Evolutionary conservation across 73 alveolate genomes (phyloP), one percentile per base, ranked within the genome.

Genomic region (Uronychia setigera): DNA sequence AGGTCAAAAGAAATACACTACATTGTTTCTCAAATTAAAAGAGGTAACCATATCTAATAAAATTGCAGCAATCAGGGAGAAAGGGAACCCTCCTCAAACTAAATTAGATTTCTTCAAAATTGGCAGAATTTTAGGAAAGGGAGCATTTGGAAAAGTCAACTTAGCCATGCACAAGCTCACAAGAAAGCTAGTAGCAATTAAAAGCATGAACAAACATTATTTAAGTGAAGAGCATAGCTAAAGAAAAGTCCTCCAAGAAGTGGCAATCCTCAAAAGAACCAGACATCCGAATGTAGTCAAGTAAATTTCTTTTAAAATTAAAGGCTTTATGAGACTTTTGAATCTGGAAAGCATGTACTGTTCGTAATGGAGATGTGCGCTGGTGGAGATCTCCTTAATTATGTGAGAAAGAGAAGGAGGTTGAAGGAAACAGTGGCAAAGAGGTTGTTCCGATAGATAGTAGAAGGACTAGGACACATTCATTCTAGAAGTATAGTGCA

Each of bases 301-400:
- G 81, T 88, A 93, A 19, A 19, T 5, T 19, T 46, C 67, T 11
- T 46, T 46, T 19, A 11, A 11, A 13, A n/a, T n/a, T 80, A 80
- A 26, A 59, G 90, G 26, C 83, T 87, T 28, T 87, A 31, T 67
- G 93, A 87, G 59, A 60, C 59, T 76, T 87, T 87, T 34, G 97
- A 96, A 86, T 91, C 98, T 0, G 93, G 89, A 32, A 95, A 94
- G 86, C 97, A 97, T 77, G 93, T 97, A 1, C 96, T 97, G 35
- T 92, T 97, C 85, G 98, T 97, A 27, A 97, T 97, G 98, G 99
- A 97, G 89, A 74, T 80, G 33, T 78, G 92, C 14, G 91, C 90
- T 35, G 98, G 98, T 29, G 98, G 98, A 32, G 98, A 94, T 57
- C 88, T 94, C 46, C 78, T 87, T 32, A 87, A 87, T 60, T 87